Conservation (phyloP, 73 alveolate species). For the Tetrahymena thermophila region DNA sequence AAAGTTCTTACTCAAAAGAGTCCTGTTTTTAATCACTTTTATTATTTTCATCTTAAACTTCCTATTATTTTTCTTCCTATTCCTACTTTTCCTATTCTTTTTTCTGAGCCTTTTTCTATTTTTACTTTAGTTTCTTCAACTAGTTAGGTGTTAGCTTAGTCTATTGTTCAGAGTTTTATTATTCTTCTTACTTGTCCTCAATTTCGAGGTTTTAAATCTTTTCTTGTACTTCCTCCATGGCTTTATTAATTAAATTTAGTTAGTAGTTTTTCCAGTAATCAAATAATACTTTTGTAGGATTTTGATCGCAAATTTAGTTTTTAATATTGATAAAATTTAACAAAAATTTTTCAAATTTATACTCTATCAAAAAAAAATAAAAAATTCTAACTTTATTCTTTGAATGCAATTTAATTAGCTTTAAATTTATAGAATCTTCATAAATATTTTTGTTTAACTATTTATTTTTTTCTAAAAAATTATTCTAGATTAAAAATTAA, state of each 20-base stretch:
- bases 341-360: background rate
- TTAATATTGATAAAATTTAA: too few relatives aligned
- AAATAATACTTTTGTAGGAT: background rate
- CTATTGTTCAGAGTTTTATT: background rate
- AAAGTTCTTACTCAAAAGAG: background rate
- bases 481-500: too few relatives aligned
- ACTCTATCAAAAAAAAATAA: background rate
- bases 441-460: too few relatives aligned
- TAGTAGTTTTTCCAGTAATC: background rate
- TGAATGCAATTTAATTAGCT: background rate
- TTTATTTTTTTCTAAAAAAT: too few relatives aligned
- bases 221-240: background rate
- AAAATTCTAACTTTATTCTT: background rate
- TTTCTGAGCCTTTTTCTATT: slow-evolving; percentile 13
- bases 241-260: background rate
- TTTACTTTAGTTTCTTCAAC: slow-evolving; percentile 9
- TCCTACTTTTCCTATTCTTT: background rate
- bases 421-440: background rate
- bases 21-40: background rate
- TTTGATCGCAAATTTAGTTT: background rate
- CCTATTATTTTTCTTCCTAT: background rate
- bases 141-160: background rate
- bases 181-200: background rate
- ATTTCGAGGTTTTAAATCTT: background rate
- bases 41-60: background rate